A percentile compares a stretch with the other conserved stretches of the same genome.
These are phyloP conservation scores for Escallonia rubra DNA, from an alignment of 129 eudicot genomes.

Conservation along the genomic window DNA sequence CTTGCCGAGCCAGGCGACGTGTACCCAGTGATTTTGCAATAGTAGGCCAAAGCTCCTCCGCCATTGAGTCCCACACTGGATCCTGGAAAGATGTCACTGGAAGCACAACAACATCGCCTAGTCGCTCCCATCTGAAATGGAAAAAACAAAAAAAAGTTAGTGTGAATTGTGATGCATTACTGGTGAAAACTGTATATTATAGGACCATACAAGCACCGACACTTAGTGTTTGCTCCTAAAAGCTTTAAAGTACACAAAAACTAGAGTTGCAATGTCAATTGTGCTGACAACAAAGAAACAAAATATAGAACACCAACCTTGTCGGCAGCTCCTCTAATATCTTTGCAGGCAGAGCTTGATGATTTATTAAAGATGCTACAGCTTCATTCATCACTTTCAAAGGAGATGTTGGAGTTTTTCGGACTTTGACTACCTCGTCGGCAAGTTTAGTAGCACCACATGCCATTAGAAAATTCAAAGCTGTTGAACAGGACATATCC, in stretches of 20 bases:
- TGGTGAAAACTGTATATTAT: neutral
- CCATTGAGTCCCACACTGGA: conserved; percentile 62
- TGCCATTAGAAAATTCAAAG: conserved; percentile 45
- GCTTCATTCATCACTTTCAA: conserved; percentile 60
- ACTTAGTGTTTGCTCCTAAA: no score
- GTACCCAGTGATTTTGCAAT: conserved; percentile 83
- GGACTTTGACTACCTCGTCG: conserved; percentile 58
- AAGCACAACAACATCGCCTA: conserved; percentile 89
- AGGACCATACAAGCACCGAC: neutral
- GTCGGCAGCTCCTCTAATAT: conserved; percentile 76
- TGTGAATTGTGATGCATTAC: neutral
- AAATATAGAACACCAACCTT: conserved; percentile 33
- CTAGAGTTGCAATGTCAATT: neutral
- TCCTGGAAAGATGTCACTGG: conserved; percentile 71
- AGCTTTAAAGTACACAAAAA: neutral
- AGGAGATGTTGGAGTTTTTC: conserved; percentile 62
- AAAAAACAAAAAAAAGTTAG: neutral
- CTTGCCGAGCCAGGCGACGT: conserved; percentile 94
- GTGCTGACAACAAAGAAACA: neutral
- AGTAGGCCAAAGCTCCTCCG: conserved; percentile 64
- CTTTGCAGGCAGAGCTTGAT: conserved; percentile 39
- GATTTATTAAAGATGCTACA: conserved; percentile 51
- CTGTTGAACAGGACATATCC: conserved; percentile 38
- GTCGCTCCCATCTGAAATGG: conserved; percentile 80
- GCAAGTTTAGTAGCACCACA: conserved; percentile 49